Percentiles rank a stretch among this genome's conserved stretches.
phyloP scores from a whole-genome alignment of 306 rosid species.

The Luffa aegyptiaca region DNA sequence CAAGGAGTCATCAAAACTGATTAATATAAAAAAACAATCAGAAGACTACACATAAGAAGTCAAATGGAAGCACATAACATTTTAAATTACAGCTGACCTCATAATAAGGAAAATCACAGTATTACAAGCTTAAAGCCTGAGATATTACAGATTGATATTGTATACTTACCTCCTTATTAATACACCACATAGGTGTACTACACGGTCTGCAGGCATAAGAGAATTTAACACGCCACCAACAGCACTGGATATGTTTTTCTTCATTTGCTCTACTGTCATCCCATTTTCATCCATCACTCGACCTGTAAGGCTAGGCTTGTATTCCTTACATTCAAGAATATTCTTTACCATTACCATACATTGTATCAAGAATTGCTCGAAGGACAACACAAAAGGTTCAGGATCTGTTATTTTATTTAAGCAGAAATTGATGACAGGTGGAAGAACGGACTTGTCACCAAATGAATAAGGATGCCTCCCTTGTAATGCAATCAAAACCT shows the following conservation, averaged over 20 bases:
- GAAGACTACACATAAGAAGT: background rate
- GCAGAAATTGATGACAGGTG: slow-evolving; percentile 66
- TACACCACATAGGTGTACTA: slow-evolving; percentile 56
- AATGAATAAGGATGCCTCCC: slow-evolving; percentile 88
- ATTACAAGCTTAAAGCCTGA: background rate
- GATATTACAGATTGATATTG: background rate
- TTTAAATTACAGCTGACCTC: background rate
- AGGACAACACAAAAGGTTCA: slow-evolving; percentile 55
- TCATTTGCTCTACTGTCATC: slow-evolving; percentile 64
- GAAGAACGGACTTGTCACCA: slow-evolving; percentile 79
- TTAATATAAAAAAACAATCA: background rate
- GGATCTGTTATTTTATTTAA: slow-evolving; percentile 81
- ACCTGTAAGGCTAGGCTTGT: slow-evolving; percentile 77
- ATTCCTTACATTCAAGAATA: slow-evolving; percentile 88
- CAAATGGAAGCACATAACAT: background rate
- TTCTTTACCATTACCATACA: slow-evolving; percentile 91
- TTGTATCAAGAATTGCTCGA: slow-evolving; percentile 88
- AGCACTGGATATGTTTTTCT: slow-evolving; percentile 67
- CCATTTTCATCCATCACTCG: slow-evolving; percentile 85
- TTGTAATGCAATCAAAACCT: slow-evolving; percentile 78
- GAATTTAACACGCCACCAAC: slow-evolving; percentile 74
- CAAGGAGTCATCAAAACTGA: background rate
- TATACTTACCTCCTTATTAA: slow-evolving; percentile 70
- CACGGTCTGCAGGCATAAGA: slow-evolving; percentile 71
- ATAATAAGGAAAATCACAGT: background rate